Evolutionary conservation across 306 rosid genomes (phyloP).

Genomic region (Cyclanthera cordifolia): DNA sequence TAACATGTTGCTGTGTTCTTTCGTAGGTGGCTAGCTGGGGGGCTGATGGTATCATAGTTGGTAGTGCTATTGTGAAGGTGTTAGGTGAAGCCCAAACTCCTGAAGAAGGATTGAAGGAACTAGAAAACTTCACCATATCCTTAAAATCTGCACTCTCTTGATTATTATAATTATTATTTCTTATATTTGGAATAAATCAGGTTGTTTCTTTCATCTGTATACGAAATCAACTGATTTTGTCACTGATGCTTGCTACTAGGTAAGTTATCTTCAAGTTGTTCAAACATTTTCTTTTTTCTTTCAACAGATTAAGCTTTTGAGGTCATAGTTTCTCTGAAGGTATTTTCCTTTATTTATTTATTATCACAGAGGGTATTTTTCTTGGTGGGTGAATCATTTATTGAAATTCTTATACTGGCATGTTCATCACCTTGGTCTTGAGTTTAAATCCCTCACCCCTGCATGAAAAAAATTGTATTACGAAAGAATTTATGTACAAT

Average conservation of each 20-base stretch:
- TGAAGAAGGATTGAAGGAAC: constrained; percentile 67
- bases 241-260: neutral
- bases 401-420: too few relatives aligned
- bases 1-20: neutral
- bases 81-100: constrained; percentile 73
- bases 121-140: constrained; percentile 45
- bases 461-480: too few relatives aligned
- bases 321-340: too few relatives aligned
- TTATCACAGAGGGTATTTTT: too few relatives aligned
- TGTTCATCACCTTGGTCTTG: too few relatives aligned
- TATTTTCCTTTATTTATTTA: too few relatives aligned
- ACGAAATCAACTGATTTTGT: neutral
- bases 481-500: too few relatives aligned
- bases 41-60: constrained; percentile 90
- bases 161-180: too few relatives aligned
- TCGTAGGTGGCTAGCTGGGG: constrained; percentile 72
- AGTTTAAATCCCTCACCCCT: too few relatives aligned
- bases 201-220: neutral
- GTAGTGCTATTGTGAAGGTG: constrained; percentile 82
- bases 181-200: neutral
- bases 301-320: too few relatives aligned
- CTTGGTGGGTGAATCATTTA: too few relatives aligned
- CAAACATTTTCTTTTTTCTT: too few relatives aligned
- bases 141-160: constrained; percentile 16
- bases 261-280: neutral